Percentiles rank a stretch among this genome's conserved stretches.
phyloP scores from a whole-genome alignment of 352 stramenopile genomes.

The Phytophthora foliorum region DNA sequence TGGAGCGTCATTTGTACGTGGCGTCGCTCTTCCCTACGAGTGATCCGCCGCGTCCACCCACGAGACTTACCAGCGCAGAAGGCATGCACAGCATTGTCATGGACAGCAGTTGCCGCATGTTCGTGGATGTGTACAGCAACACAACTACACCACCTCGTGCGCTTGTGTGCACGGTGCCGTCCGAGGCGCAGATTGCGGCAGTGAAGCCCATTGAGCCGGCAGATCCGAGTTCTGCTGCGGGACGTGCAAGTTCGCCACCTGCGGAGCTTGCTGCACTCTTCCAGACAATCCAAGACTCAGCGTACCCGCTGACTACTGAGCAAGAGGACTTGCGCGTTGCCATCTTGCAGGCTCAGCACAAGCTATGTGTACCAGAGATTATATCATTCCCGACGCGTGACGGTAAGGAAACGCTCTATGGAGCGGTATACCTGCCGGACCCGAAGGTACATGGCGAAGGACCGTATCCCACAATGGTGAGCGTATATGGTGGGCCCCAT shows the following conservation, averaged over 20 bases:
- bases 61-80: slow-evolving; percentile 78
- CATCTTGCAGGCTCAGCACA: slow-evolving; percentile 53
- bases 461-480: slow-evolving; percentile 96
- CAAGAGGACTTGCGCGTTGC: slow-evolving; percentile 70
- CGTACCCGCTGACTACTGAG: slow-evolving; percentile 64
- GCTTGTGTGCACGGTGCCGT: slow-evolving; percentile 60
- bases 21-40: slow-evolving; percentile 63
- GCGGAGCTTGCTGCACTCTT: slow-evolving; percentile 43
- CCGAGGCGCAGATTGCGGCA: slow-evolving; percentile 46
- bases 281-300: slow-evolving; percentile 47
- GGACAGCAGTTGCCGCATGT: slow-evolving; percentile 83
- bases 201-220: slow-evolving; percentile 27
- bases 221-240: slow-evolving; percentile 21
- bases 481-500: slow-evolving; percentile 97
- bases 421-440: slow-evolving; percentile 95
- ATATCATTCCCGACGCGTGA: slow-evolving; percentile 89
- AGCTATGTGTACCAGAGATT: slow-evolving; percentile 71
- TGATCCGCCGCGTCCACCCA: slow-evolving; percentile 51
- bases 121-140: slow-evolving; percentile 89
- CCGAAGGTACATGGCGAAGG: slow-evolving; percentile 83
- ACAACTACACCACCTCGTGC: slow-evolving; percentile 71
- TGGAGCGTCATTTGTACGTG: slow-evolving; percentile 95
- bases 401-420: slow-evolving; percentile 88
- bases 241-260: slow-evolving; percentile 6
- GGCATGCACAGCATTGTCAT: slow-evolving; percentile 94